phyloP scores from a whole-genome alignment of 2,329 filamentous ascomycete genomes.

The Hypoxylon sp. region DNA sequence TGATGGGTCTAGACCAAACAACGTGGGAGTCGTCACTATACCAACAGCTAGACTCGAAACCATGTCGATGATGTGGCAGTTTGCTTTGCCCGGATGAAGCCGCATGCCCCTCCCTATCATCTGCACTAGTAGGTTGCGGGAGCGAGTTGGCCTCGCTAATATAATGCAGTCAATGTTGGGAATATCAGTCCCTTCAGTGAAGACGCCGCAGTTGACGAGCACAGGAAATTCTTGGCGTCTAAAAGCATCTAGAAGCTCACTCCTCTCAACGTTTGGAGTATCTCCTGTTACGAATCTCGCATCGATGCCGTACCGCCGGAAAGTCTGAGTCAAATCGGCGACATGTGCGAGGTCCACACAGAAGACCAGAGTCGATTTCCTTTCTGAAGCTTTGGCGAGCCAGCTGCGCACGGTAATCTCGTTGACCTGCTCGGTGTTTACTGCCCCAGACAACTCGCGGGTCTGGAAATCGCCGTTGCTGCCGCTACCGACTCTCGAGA shows the following conservation, averaged over 20 bases:
- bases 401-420: slow-evolving; percentile 88
- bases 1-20: slow-evolving; percentile 90
- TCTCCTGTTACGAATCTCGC: slow-evolving; percentile 88
- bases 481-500: slow-evolving; percentile 75
- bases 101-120: slow-evolving; percentile 98
- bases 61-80: slow-evolving; percentile 97
- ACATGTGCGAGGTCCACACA: slow-evolving; percentile 93
- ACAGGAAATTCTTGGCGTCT: slow-evolving; percentile 83
- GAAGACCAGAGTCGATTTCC: slow-evolving; percentile 91
- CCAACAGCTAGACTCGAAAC: slow-evolving; percentile 87
- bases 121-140: slow-evolving; percentile 92
- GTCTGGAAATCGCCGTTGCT: slow-evolving; percentile 83
- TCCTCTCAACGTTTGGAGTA: slow-evolving; percentile 77
- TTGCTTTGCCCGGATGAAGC: slow-evolving; percentile 80
- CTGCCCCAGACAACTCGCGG: slow-evolving; percentile 79
- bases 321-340: slow-evolving; percentile 77
- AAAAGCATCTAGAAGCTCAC: slow-evolving; percentile 80
- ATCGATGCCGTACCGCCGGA: slow-evolving; percentile 82
- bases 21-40: slow-evolving; percentile 88
- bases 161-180: slow-evolving; percentile 96
- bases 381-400: slow-evolving; percentile 77
- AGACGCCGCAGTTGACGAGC: slow-evolving; percentile 93
- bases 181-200: slow-evolving; percentile 97
- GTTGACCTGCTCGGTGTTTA: slow-evolving; percentile 87
- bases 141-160: slow-evolving; percentile 87